Evolutionary conservation across 441 rosid species (phyloP).

Genomic region (Melastoma candidum): DNA sequence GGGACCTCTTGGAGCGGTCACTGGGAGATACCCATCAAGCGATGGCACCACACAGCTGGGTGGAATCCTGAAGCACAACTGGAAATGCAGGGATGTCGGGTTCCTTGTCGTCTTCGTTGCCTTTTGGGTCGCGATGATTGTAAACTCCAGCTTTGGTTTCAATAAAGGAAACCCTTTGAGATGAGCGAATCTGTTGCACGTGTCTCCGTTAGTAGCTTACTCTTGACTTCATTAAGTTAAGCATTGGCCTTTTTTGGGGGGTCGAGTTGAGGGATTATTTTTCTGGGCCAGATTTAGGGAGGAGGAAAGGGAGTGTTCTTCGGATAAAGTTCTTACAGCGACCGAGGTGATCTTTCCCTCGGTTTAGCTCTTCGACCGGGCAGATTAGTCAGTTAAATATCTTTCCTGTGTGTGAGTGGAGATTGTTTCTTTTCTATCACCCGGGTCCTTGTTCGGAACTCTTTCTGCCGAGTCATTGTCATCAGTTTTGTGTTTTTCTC

Average conservation of each 20-base stretch:
- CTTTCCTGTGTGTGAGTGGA: too few relatives aligned
- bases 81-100: slow-evolving; percentile 86
- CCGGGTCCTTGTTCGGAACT: too few relatives aligned
- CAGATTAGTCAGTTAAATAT: too few relatives aligned
- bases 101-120: slow-evolving; percentile 75
- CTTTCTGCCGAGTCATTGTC: too few relatives aligned
- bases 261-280: too few relatives aligned
- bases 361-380: too few relatives aligned
- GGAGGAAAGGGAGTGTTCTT: too few relatives aligned
- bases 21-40: slow-evolving; percentile 85
- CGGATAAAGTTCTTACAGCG: too few relatives aligned
- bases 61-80: slow-evolving; percentile 79
- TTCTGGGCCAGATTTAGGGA: too few relatives aligned
- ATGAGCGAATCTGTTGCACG: slow-evolving; percentile 18
- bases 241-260: not conserved
- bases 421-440: too few relatives aligned
- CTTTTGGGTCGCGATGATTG: slow-evolving; percentile 97
- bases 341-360: too few relatives aligned
- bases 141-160: slow-evolving; percentile 96
- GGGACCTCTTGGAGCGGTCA: slow-evolving; percentile 83
- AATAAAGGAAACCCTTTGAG: slow-evolving; percentile 87
- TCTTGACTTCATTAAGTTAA: slow-evolving; percentile 1
- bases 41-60: slow-evolving; percentile 66
- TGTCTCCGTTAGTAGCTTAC: not conserved
- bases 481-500: slow-evolving; percentile 1